Conservation (phyloP, 176 grass and related monocot species). For the Zoysia pacifica region DNA sequence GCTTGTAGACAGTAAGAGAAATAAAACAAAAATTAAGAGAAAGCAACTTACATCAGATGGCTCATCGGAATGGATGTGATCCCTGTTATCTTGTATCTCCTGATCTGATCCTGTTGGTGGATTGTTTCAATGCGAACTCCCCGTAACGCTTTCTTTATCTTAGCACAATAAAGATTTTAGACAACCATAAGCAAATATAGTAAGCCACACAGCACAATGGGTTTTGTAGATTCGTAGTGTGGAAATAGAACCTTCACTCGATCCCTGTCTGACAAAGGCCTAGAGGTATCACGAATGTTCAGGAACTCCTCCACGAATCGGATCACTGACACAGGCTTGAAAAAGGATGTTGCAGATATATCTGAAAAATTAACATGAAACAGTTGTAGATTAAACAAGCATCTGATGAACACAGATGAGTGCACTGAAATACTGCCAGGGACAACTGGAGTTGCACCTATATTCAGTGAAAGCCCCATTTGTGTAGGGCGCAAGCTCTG, state of each 20-base stretch:
- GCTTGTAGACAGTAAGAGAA: not conserved
- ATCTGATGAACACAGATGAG: constrained; percentile 10
- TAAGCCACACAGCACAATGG: not conserved
- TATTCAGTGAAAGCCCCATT: constrained; percentile 85
- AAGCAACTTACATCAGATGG: constrained; percentile 59
- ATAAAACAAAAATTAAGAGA: not conserved
- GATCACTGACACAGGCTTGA: constrained; percentile 63
- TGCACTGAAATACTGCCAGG: not conserved
- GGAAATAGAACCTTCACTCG: constrained; percentile 60
- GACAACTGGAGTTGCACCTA: constrained; percentile 41
- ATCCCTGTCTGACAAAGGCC: constrained; percentile 55
- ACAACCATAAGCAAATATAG: not conserved
- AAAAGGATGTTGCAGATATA: constrained; percentile 86
- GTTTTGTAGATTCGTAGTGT: not conserved
- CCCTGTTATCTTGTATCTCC: constrained; percentile 81
- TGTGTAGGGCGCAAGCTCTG: constrained; percentile 88
- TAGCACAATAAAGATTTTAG: not conserved
- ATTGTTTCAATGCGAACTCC: constrained; percentile 71
- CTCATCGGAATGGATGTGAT: constrained; percentile 54
- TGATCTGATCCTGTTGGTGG: constrained; percentile 56
- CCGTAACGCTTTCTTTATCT: constrained; percentile 77
- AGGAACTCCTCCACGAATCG: constrained; percentile 59
- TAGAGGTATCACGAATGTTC: constrained; percentile 41
- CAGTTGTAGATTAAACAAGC: not conserved
- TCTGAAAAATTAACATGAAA: constrained; percentile 50